Base-by-base conservation (phyloP, 768 basidiomycete species). In the Pulveroboletus frians region DNA sequence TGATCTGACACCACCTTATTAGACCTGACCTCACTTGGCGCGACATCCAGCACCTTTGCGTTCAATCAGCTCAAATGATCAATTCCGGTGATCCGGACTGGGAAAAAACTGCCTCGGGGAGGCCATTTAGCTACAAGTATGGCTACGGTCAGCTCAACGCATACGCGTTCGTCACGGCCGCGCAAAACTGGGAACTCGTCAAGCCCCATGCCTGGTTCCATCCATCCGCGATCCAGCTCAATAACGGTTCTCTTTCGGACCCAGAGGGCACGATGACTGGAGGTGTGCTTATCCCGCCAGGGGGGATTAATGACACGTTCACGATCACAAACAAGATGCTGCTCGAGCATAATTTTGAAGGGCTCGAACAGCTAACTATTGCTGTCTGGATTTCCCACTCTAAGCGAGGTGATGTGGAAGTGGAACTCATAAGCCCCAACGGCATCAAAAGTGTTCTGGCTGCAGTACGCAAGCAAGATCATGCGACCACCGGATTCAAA, bases 21-120 rank as follows among this genome's bases (percentile, higher is more conserved):
- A 65, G 93, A 9, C 93, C 96, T 23, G 94, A 98, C 47, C 79
- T 99, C 17, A 85, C 89, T 31, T 99, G 96, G 96, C 84, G 96
- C 43, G 96, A 99, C 61, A 74, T 97, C 32, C 96, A 99, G 61
- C 83, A 99, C 61, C 75, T 99, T 20, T 84, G 85, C 54, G 81
- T 97, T 29, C 76, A 77, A 50, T 86, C 81, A 1, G 87, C 88
- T 3, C 76, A 81, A 17, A 73, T 77, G 57, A 81, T 99, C 67
- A 97, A 94, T 62, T 75, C 80, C 3, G 83, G 88, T 3, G 95
- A 98, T 62, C 89, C 91, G 3, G 94, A 95, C 64, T 99, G 96
- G 96, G 89, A 95, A 62, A 72, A 63, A 46, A 97, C 85, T 0
- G 80, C 87, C 13, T 58, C 65, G 2, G 67, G 64, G 32, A 56